Evolutionary conservation across 768 basidiomycete species (phyloP), one percentile per base, ranked within the genome.

Genomic region (Suillus alpinus): DNA sequence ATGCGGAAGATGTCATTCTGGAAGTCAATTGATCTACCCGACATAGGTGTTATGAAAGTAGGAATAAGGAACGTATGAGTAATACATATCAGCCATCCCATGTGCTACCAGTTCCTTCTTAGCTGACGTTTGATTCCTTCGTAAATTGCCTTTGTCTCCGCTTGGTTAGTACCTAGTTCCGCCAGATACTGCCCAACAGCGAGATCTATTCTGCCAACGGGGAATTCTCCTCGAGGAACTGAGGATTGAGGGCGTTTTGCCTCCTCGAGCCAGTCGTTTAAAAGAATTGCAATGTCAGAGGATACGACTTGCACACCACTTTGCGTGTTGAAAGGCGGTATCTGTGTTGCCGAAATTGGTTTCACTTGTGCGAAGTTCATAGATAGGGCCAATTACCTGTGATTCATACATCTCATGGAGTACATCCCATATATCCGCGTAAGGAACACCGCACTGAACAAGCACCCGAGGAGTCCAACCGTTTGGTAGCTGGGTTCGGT

Each of bases 401-500:
- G 91, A 91, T 70, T 94, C 90, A 63, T 92, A 91, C 83, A 94
- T 89, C 70, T 89, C 89, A 65, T 92, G 88, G 64, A 93, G 81
- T 23, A 89, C 84, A 65, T 92, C 89, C 85, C 94, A 96, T 57
- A 95, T 81, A 60, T 94, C 91, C 39, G 83, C 79, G 66, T 85
- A 88, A 9, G 92, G 88, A 26, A 95, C 88, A 2, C 89, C 86
- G 58, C 89, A 95, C 71, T 94, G 88, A 20, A 86, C 79, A 60
- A 98, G 76, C 59, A 92, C 81, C 50, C 87, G 81, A 6, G 92
- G 83, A 0, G 87, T 87, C 96, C 96, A 98, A 13, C 95, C 95
- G 47, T 82, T 76, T 2, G 86, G 82, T 36, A 91, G 75, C 1
- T 78, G 76, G 8, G 77, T 79, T 63, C 80, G 83, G 66, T 88